A percentile compares a stretch with the other conserved stretches of the same genome.
Evolutionary conservation across 2,329 filamentous ascomycete species (phyloP).

Genomic region (Fusarium anthophilum): DNA sequence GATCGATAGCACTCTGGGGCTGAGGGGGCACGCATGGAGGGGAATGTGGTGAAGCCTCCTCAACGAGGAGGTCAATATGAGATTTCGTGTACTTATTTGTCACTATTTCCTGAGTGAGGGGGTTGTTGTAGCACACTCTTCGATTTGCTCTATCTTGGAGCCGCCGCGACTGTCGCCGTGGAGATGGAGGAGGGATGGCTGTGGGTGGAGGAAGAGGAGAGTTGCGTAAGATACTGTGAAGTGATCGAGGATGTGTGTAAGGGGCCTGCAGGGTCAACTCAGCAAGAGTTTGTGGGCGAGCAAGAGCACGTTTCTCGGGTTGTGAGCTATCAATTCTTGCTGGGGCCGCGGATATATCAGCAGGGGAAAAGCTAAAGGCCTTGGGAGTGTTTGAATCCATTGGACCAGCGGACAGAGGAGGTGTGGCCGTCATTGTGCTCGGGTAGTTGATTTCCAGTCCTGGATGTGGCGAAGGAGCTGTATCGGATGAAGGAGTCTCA

Average conservation of each 20-base stretch:
- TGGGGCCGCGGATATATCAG: conserved; percentile 43
- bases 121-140: conserved; percentile 70
- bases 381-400: conserved; percentile 54
- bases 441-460: conserved; percentile 58
- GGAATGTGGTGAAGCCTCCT: conserved; percentile 63
- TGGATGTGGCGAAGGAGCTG: conserved; percentile 58
- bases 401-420: conserved; percentile 64
- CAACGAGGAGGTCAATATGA: conserved; percentile 69
- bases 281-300: conserved; percentile 23
- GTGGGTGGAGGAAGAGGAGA: conserved; percentile 67
- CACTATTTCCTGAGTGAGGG: conserved; percentile 70
- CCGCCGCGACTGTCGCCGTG: conserved; percentile 63
- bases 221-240: conserved; percentile 73
- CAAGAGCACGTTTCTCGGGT: conserved; percentile 24
- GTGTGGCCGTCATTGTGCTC: conserved; percentile 68
- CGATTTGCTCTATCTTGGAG: conserved; percentile 64
- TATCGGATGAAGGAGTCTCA: conserved; percentile 64
- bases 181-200: conserved; percentile 61
- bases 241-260: conserved; percentile 66
- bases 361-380: conserved; percentile 58
- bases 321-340: conserved; percentile 6
- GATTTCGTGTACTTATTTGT: conserved; percentile 70
- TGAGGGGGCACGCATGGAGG: conserved; percentile 45
- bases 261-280: conserved; percentile 53
- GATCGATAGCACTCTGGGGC: conserved; percentile 57